Percentiles rank a stretch among this genome's conserved stretches.
Conservation (phyloP, 2,329 filamentous ascomycete species). For the Xylariaceae sp. region DNA sequence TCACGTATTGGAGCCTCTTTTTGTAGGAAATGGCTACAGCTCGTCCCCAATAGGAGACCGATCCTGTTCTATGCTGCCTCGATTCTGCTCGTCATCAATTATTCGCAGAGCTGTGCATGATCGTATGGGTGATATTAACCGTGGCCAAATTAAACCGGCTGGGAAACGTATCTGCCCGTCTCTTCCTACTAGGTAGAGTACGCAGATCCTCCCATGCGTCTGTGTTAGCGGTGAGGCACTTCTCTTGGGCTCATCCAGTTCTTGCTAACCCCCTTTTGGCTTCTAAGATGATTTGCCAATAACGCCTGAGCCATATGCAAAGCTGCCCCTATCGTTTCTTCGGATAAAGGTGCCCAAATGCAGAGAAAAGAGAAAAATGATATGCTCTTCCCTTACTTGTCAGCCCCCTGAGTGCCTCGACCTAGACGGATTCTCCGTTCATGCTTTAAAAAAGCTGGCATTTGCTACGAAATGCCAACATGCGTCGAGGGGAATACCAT, state of each 20-base stretch:
- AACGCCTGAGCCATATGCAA: conserved; percentile 32
- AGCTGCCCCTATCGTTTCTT: conserved; percentile 22
- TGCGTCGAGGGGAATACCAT: conserved; percentile 15
- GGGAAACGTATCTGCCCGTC: conserved; percentile 5
- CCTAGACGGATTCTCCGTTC: conserved; percentile 2
- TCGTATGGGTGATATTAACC: conserved; percentile 1
- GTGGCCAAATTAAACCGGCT: not conserved
- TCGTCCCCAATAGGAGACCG: conserved; percentile 5
- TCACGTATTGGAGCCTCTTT: conserved; percentile 14
- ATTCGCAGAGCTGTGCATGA: conserved; percentile 1
- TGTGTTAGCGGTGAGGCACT: conserved; percentile 18
- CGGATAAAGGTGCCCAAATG: conserved; percentile 16
- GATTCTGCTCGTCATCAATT: conserved; percentile 4
- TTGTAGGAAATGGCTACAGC: conserved; percentile 11
- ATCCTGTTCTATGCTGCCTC: conserved; percentile 12
- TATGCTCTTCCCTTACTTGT: conserved; percentile 8
- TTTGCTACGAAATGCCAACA: conserved; percentile 10
- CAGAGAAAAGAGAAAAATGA: conserved; percentile 11
- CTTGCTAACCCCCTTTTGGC: conserved; percentile 17
- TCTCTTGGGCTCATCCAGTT: conserved; percentile 17
- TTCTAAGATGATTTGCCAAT: conserved; percentile 30
- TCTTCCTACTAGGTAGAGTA: not conserved
- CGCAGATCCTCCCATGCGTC: conserved; percentile 8
- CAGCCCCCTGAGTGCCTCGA: conserved; percentile 6
- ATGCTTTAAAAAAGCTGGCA: conserved; percentile 4